These are phyloP conservation scores for Ophiostoma fasciatum DNA, from an alignment of 2,329 filamentous ascomycete species.

Conservation along the genomic window DNA sequence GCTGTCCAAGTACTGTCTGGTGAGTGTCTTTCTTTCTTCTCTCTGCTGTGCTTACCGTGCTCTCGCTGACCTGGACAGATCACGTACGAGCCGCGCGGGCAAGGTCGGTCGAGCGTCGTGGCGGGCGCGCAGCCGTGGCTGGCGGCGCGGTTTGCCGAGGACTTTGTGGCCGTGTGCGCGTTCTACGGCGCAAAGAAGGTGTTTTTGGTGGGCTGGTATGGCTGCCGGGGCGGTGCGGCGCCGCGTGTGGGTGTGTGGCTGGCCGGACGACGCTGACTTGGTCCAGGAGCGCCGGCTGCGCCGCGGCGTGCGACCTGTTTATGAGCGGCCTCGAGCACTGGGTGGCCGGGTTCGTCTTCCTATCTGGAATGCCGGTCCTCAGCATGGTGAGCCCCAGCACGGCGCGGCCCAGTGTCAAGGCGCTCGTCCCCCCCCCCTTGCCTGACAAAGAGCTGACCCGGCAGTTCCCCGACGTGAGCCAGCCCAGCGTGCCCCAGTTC, in stretches of 20 bases:
- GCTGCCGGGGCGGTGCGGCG: neutral
- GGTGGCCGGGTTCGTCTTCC: slow-evolving; percentile 3
- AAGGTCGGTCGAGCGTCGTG: slow-evolving; percentile 4
- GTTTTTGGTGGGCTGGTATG: slow-evolving; percentile 5
- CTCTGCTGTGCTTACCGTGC: too few species aligned
- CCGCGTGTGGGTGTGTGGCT: too few species aligned
- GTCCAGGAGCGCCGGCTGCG: slow-evolving; percentile 7
- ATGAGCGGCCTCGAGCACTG: neutral
- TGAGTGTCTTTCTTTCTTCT: neutral
- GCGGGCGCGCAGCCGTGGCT: neutral
- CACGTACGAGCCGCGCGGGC: slow-evolving; percentile 7
- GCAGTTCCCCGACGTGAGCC: neutral
- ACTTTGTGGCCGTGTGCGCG: slow-evolving; percentile 8
- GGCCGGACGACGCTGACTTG: too few species aligned
- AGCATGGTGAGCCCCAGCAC: neutral
- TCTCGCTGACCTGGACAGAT: slow-evolving; percentile 1
- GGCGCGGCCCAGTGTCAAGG: too few species aligned
- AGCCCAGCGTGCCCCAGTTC: neutral
- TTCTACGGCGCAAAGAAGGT: slow-evolving; percentile 6
- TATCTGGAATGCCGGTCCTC: slow-evolving; percentile 2
- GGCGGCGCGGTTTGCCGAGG: slow-evolving; percentile 2
- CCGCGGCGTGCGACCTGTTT: slow-evolving; percentile 3
- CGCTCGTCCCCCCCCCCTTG: too few species aligned
- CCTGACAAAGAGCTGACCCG: neutral
- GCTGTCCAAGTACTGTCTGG: slow-evolving; percentile 5